Percentiles rank a stretch among this genome's conserved stretches.
These are phyloP conservation scores for Cladosporium colombiae DNA, from an alignment of 2,329 filamentous ascomycete species.

Conservation along the genomic window DNA sequence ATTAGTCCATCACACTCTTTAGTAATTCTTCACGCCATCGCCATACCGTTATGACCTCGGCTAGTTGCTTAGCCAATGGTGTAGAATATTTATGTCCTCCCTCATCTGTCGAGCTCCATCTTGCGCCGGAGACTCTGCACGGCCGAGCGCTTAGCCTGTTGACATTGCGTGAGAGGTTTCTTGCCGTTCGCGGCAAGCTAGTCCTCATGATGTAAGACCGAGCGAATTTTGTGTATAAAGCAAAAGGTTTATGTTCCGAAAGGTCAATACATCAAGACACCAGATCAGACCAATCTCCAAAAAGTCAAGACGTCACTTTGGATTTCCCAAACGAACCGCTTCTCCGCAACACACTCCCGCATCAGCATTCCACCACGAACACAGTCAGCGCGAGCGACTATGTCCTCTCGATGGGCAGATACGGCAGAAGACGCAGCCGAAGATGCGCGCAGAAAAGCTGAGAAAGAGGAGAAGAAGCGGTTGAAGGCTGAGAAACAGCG, in stretches of 20 bases:
- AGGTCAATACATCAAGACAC: not conserved
- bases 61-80: conserved; percentile 82
- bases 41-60: conserved; percentile 78
- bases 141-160: conserved; percentile 14
- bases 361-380: not conserved
- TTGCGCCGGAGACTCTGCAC: conserved; percentile 35
- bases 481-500: conserved; percentile 79
- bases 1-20: conserved; percentile 3
- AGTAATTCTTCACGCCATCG: not conserved
- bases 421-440: conserved; percentile 77
- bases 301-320: conserved; percentile 18
- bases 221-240: not conserved
- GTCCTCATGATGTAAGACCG: conserved; percentile 30
- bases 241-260: not conserved
- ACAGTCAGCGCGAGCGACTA: conserved; percentile 18
- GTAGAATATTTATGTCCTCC: conserved; percentile 74
- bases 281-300: not conserved
- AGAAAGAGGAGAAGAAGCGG: conserved; percentile 88
- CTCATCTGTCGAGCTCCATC: conserved; percentile 43
- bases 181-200: conserved; percentile 29
- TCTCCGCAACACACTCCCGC: conserved; percentile 18
- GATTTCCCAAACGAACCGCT: conserved; percentile 10
- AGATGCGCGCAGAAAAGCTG: conserved; percentile 70
- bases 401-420: conserved; percentile 79
- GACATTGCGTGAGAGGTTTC: conserved; percentile 28